Conservation (phyloP, 176 grass and related monocot genomes). For the Raddia distichophylla region DNA sequence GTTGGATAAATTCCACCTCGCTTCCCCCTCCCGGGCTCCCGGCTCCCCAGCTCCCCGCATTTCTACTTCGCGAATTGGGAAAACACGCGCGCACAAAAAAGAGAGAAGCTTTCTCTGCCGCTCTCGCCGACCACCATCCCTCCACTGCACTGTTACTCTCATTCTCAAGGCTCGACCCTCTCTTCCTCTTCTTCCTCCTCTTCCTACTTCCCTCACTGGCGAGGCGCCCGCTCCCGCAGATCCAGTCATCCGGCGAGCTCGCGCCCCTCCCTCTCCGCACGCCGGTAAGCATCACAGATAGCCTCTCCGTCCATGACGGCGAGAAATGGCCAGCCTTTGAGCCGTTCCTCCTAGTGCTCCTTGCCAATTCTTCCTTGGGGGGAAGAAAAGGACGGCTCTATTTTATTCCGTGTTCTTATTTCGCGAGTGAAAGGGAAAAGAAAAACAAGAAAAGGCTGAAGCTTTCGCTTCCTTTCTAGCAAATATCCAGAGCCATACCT, state of each 20-base stretch:
- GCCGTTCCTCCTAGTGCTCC: background rate
- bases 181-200: conserved; percentile 1
- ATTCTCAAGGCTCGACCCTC: background rate
- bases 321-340: background rate
- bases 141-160: conserved; percentile 23
- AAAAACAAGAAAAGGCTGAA: conserved; percentile 12
- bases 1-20: too few species aligned
- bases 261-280: background rate
- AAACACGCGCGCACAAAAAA: conserved; percentile 14
- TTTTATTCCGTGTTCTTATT: conserved; percentile 7
- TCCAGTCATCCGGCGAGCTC: background rate
- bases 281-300: conserved; percentile 7
- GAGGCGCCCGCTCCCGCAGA: conserved; percentile 21
- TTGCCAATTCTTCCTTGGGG: background rate
- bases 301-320: background rate
- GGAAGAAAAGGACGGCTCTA: background rate
- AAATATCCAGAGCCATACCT: conserved; percentile 25
- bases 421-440: background rate
- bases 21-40: too few species aligned
- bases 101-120: background rate
- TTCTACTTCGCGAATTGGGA: background rate
- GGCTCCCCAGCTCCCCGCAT: background rate
- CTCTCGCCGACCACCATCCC: conserved; percentile 4
- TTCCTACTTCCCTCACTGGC: background rate
- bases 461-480: conserved; percentile 48